Conservation (phyloP, 1,139 yeast genomes). For the Lodderomyces beijingensis region DNA sequence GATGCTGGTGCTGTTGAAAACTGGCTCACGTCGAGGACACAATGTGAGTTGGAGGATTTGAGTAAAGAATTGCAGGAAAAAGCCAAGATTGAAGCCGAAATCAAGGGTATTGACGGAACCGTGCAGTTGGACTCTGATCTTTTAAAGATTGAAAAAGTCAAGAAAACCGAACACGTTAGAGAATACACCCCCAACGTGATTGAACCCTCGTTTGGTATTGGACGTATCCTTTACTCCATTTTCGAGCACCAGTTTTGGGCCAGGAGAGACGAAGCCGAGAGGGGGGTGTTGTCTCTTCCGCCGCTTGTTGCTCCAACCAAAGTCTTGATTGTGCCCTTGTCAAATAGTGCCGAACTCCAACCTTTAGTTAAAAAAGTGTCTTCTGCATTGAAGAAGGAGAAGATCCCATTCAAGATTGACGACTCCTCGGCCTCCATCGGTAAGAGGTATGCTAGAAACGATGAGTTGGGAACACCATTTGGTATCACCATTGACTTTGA, state of each 20-base stretch:
- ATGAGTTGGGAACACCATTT: slow-evolving; percentile 98
- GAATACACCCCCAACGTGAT: slow-evolving; percentile 97
- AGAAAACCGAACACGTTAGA: slow-evolving; percentile 84
- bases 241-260: slow-evolving; percentile 96
- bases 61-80: slow-evolving; percentile 60
- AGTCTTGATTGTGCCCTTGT: slow-evolving; percentile 91
- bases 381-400: slow-evolving; percentile 66
- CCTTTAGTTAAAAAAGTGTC: slow-evolving; percentile 74
- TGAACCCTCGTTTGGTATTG: slow-evolving; percentile 99
- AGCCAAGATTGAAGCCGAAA: slow-evolving; percentile 62
- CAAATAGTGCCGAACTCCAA: slow-evolving; percentile 74
- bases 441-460: slow-evolving; percentile 97
- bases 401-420: slow-evolving; percentile 93
- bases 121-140: slow-evolving; percentile 72
- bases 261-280: slow-evolving; percentile 87
- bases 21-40: slow-evolving; percentile 71
- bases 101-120: slow-evolving; percentile 55
- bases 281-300: slow-evolving; percentile 89
- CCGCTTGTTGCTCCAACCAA: slow-evolving; percentile 97
- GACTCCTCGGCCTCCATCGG: slow-evolving; percentile 98
- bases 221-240: slow-evolving; percentile 89
- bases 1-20: slow-evolving; percentile 91
- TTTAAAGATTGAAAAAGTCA: slow-evolving; percentile 71
- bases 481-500: slow-evolving; percentile 98
- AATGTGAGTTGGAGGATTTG: slow-evolving; percentile 79